These are phyloP conservation scores for Citeromyces matritensis DNA, from an alignment of 805 yeast genomes.

Conservation along the genomic window DNA sequence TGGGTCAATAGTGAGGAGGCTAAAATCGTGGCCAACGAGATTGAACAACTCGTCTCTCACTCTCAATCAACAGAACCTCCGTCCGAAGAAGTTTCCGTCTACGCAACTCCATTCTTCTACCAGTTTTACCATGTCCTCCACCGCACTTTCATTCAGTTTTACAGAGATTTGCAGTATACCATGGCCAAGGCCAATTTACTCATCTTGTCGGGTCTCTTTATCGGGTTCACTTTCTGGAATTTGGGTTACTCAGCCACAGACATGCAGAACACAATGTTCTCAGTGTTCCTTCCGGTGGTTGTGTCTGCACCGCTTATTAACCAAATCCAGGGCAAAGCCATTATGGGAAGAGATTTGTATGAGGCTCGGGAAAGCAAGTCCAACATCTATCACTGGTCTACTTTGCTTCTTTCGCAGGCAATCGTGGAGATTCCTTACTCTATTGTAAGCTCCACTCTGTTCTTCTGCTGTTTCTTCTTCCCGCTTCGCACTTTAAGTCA, in stretches of 20 bases:
- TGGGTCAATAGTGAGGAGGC: constrained; percentile 14
- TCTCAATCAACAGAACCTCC: constrained; percentile 6
- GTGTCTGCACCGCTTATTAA: constrained; percentile 40
- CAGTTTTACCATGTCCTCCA: constrained; percentile 25
- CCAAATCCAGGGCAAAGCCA: constrained; percentile 42
- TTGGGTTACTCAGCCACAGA: constrained; percentile 31
- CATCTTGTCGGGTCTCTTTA: constrained; percentile 38
- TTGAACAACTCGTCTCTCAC: constrained; percentile 6
- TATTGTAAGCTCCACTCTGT: constrained; percentile 25
- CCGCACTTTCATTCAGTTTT: constrained; percentile 28
- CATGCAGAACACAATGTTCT: constrained; percentile 43
- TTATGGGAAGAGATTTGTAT: constrained; percentile 34
- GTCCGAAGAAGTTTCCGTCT: constrained; percentile 8
- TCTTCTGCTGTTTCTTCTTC: constrained; percentile 2
- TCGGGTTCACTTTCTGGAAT: constrained; percentile 60
- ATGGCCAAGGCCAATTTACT: constrained; percentile 36
- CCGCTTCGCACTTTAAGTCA: constrained; percentile 13
- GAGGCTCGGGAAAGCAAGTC: constrained; percentile 53
- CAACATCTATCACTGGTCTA: constrained; percentile 51
- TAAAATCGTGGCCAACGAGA: constrained; percentile 8
- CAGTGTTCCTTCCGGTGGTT: constrained; percentile 39
- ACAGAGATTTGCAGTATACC: constrained; percentile 51
- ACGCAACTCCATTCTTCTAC: constrained; percentile 24
- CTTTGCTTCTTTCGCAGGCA: constrained; percentile 33
- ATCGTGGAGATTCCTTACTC: constrained; percentile 43